Evolutionary conservation across 225 moss, liverwort and hornwort genomes (phyloP).

Genomic region (Antitrichia curtipendula): DNA sequence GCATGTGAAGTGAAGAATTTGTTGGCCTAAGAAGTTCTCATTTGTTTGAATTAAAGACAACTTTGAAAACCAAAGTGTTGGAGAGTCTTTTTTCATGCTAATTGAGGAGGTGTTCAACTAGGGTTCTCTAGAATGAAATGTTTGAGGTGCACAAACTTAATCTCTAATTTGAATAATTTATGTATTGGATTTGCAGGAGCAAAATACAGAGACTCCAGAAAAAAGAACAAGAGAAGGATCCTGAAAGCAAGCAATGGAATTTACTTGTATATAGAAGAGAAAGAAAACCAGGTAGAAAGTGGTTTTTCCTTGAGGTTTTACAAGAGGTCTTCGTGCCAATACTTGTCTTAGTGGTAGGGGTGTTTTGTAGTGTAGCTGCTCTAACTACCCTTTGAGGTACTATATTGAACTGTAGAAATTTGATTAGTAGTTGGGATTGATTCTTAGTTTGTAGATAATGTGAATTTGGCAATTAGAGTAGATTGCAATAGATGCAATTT

Average conservation of each 20-base stretch:
- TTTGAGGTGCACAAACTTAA: background rate
- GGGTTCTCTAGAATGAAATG: background rate
- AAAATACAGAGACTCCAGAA: background rate
- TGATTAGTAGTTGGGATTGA: background rate
- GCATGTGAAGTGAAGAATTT: background rate
- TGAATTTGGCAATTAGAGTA: background rate
- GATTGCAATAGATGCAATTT: background rate
- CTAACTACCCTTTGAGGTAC: slow-evolving; percentile 13
- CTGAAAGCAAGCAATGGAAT: slow-evolving; percentile 3
- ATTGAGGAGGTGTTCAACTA: background rate
- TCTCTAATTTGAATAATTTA: background rate
- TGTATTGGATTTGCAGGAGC: background rate
- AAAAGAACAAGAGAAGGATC: background rate
- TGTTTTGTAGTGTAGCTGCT: slow-evolving; percentile 52
- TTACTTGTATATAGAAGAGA: slow-evolving; percentile 4
- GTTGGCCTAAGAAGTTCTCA: background rate
- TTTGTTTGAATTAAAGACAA: background rate
- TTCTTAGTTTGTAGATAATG: background rate
- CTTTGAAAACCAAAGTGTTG: background rate
- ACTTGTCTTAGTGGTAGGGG: slow-evolving; percentile 43
- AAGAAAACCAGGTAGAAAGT: background rate
- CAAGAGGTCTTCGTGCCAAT: slow-evolving; percentile 35
- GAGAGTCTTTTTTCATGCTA: background rate
- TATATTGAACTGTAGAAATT: background rate
- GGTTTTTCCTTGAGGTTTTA: background rate